A percentile compares a stretch with the other conserved stretches of the same genome.
phyloP scores from a whole-genome alignment of 768 basidiomycete species.

The Hemileccinum rubropunctum region DNA sequence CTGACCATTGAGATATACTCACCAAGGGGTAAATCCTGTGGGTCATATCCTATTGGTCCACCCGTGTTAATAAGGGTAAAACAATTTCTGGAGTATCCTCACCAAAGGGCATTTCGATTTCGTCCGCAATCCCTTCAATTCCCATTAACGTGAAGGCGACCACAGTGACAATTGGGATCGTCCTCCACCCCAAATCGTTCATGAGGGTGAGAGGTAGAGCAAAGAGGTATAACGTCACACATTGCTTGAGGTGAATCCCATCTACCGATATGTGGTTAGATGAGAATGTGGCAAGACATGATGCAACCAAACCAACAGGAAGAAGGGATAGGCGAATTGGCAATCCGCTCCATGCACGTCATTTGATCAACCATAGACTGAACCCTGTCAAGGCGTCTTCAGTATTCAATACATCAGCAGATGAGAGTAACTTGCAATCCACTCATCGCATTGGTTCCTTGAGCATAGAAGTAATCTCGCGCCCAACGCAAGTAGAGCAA shows the following conservation, averaged over 20 bases:
- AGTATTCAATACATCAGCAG: neutral
- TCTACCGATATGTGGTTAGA: constrained; percentile 42
- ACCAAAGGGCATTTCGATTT: constrained; percentile 97
- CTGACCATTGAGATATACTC: constrained; percentile 14
- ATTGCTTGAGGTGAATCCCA: constrained; percentile 92
- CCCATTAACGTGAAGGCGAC: constrained; percentile 92
- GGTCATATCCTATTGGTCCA: constrained; percentile 48
- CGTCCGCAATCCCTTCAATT: constrained; percentile 92
- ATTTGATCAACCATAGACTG: constrained; percentile 85
- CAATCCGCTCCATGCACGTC: constrained; percentile 85
- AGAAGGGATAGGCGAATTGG: constrained; percentile 80
- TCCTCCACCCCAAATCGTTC: constrained; percentile 77
- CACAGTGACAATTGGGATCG: constrained; percentile 81
- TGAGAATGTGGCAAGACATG: neutral
- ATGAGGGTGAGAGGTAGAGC: constrained; percentile 86
- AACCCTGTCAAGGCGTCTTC: constrained; percentile 45
- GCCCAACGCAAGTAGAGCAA: neutral
- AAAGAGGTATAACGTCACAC: constrained; percentile 89
- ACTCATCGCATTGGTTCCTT: constrained; percentile 77
- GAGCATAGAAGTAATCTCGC: constrained; percentile 1
- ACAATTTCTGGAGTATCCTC: constrained; percentile 13
- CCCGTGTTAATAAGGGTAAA: neutral
- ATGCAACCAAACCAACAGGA: constrained; percentile 49
- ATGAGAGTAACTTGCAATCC: constrained; percentile 44
- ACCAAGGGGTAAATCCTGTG: constrained; percentile 76